Percentiles rank a stretch among this genome's conserved stretches.
Conservation (phyloP, 768 basidiomycete genomes). For the Leccinellum luteum region DNA sequence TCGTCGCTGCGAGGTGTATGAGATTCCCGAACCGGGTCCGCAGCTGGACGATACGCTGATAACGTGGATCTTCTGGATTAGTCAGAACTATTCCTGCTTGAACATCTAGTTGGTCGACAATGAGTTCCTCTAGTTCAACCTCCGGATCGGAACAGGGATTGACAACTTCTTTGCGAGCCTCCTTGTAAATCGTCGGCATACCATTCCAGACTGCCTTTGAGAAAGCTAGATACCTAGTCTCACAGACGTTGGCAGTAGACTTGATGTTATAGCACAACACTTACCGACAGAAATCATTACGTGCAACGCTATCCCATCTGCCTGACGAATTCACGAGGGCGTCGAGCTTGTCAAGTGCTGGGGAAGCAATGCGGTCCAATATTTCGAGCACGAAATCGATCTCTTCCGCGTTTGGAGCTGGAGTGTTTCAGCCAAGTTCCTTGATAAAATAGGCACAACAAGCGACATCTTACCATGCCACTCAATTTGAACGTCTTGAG, state of each 20-base stretch:
- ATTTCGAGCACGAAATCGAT: conserved; percentile 79
- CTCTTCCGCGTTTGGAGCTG: conserved; percentile 50
- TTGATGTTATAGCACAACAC: conserved; percentile 12
- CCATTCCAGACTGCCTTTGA: conserved; percentile 78
- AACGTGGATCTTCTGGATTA: conserved; percentile 71
- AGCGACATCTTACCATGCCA: conserved; percentile 68
- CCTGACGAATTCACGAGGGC: conserved; percentile 48
- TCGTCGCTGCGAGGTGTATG: conserved; percentile 62
- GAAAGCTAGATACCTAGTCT: conserved; percentile 60
- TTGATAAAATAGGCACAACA: neutral
- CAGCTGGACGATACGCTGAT: conserved; percentile 57
- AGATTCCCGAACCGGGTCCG: conserved; percentile 66
- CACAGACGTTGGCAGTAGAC: conserved; percentile 1
- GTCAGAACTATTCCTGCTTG: conserved; percentile 72
- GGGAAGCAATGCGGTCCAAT: conserved; percentile 63
- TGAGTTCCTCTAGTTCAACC: conserved; percentile 65
- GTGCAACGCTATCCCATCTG: conserved; percentile 62
- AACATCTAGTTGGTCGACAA: conserved; percentile 64
- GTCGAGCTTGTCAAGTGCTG: conserved; percentile 67
- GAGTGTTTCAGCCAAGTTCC: conserved; percentile 31
- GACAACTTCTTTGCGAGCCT: conserved; percentile 52
- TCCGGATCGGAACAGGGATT: conserved; percentile 59
- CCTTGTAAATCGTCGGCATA: conserved; percentile 65
- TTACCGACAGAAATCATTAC: conserved; percentile 85
- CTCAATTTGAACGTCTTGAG: conserved; percentile 76